phyloP scores from a whole-genome alignment of 495 filamentous ascomycete species.

The Geopyxis carbonaria region DNA sequence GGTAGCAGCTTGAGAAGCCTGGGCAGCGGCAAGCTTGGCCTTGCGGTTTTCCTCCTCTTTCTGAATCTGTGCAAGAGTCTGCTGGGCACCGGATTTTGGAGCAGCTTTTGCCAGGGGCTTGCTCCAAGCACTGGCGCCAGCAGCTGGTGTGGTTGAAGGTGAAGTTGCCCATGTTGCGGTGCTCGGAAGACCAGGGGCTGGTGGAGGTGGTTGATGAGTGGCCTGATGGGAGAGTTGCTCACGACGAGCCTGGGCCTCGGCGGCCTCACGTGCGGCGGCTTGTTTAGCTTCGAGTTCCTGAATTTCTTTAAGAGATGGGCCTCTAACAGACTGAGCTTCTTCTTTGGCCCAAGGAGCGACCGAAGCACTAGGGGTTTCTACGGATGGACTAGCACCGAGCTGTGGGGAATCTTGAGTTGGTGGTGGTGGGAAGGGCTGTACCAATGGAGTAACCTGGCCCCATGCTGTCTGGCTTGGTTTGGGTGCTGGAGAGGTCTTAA shows the following conservation, averaged over 20 bases:
- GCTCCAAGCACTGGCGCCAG: constrained; percentile 40
- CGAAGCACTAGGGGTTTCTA: constrained; percentile 39
- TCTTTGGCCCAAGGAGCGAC: constrained; percentile 84
- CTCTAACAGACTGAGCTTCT: constrained; percentile 48
- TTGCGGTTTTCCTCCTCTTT: constrained; percentile 90
- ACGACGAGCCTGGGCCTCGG: constrained; percentile 63
- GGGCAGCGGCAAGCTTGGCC: constrained; percentile 38
- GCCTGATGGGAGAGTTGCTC: constrained; percentile 66
- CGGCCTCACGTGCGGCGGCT: constrained; percentile 77
- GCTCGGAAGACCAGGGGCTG: constrained; percentile 63
- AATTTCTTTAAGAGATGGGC: constrained; percentile 88
- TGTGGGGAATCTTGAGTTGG: constrained; percentile 10
- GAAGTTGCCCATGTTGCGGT: constrained; percentile 86
- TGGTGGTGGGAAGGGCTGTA: constrained; percentile 24
- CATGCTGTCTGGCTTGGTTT: constrained; percentile 36
- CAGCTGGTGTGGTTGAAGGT: constrained; percentile 36
- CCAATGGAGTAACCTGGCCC: constrained; percentile 15
- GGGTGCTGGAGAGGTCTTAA: constrained; percentile 35
- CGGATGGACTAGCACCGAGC: constrained; percentile 25
- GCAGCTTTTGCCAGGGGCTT: constrained; percentile 37
- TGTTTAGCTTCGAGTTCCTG: constrained; percentile 88
- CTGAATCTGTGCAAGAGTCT: constrained; percentile 89
- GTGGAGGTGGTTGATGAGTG: constrained; percentile 45
- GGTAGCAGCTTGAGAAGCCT: constrained; percentile 38
- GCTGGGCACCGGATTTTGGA: constrained; percentile 42